These are phyloP conservation scores for Aspergillus ibericus DNA, from an alignment of 2,329 filamentous ascomycete genomes.

Conservation along the genomic window DNA sequence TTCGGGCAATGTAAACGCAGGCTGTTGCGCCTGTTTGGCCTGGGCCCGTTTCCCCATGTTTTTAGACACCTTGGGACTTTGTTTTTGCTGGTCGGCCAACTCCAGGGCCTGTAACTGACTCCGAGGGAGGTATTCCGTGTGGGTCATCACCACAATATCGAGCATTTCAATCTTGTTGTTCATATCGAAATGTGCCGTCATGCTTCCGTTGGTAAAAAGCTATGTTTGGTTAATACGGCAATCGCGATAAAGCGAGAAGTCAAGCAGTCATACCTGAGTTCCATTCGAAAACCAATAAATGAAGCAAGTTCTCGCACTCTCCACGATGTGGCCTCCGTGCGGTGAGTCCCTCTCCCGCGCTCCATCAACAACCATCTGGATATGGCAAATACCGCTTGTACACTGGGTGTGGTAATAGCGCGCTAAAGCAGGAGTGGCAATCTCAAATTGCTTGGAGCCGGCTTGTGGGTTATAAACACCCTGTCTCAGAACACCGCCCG, in stretches of 20 bases:
- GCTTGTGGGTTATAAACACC: conserved; percentile 57
- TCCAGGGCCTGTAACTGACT: conserved; percentile 53
- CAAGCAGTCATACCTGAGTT: conserved; percentile 65
- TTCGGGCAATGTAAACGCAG: conserved; percentile 46
- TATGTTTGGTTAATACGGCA: conserved; percentile 34
- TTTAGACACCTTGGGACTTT: conserved; percentile 61
- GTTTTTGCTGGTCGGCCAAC: conserved; percentile 56
- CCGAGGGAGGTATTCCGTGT: conserved; percentile 82
- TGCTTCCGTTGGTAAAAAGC: conserved; percentile 73
- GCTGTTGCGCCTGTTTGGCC: conserved; percentile 47
- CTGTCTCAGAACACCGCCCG: conserved; percentile 73
- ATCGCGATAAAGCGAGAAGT: not conserved
- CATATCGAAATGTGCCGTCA: conserved; percentile 76
- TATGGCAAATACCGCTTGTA: conserved; percentile 77
- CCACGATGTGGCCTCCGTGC: conserved; percentile 69
- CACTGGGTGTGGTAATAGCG: conserved; percentile 91
- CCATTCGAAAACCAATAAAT: conserved; percentile 87
- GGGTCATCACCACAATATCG: conserved; percentile 72
- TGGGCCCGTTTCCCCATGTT: conserved; percentile 52
- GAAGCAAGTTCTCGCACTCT: conserved; percentile 73
- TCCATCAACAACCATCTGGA: conserved; percentile 81
- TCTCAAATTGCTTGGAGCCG: conserved; percentile 80
- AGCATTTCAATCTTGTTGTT: conserved; percentile 81
- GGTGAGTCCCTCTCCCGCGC: conserved; percentile 58
- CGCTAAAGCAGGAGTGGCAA: conserved; percentile 75